phyloP scores from a whole-genome alignment of 192 early-diverging fungal genomes.

The Coemansia guatemalensis region DNA sequence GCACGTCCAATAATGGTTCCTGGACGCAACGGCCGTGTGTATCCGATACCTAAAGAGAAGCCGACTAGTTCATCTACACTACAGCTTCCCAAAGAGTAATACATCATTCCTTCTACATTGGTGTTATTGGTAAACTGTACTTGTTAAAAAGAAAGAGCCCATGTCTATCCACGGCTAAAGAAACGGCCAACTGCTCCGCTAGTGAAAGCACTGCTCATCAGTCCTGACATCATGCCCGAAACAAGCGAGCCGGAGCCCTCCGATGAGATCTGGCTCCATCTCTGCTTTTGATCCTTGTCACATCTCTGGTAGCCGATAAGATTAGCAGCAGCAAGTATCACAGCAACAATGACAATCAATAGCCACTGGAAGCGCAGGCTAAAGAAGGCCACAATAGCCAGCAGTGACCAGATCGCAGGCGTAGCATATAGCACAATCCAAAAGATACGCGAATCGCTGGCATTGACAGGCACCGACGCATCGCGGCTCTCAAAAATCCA shows the following conservation, averaged over 20 bases:
- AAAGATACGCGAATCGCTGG: constrained; percentile 89
- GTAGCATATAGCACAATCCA: constrained; percentile 89
- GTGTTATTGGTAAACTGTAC: too few relatives aligned
- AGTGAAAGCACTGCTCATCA: constrained; percentile 47
- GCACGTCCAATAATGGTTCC: constrained; percentile 37
- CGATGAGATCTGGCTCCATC: constrained; percentile 68
- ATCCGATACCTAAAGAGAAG: constrained; percentile 18
- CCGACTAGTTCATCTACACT: background rate
- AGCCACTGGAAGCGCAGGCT: constrained; percentile 79
- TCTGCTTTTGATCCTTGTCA: constrained; percentile 85
- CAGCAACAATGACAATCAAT: constrained; percentile 81
- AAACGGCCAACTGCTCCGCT: constrained; percentile 40
- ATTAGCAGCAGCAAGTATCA: constrained; percentile 87
- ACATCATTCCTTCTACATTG: too few relatives aligned
- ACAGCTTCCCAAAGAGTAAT: too few relatives aligned
- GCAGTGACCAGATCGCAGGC: constrained; percentile 74
- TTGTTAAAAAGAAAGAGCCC: background rate
- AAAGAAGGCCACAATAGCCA: constrained; percentile 77
- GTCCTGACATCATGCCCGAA: constrained; percentile 55
- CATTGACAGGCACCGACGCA: constrained; percentile 65
- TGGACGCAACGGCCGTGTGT: constrained; percentile 31
- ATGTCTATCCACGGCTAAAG: constrained; percentile 43
- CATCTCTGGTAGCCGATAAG: constrained; percentile 94
- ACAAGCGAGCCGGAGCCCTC: constrained; percentile 40
- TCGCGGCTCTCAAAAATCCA: constrained; percentile 97